Evolutionary conservation across 2,329 filamentous ascomycete genomes (phyloP), one percentile per base, ranked within the genome.

Genomic region (Curvularia sp.): DNA sequence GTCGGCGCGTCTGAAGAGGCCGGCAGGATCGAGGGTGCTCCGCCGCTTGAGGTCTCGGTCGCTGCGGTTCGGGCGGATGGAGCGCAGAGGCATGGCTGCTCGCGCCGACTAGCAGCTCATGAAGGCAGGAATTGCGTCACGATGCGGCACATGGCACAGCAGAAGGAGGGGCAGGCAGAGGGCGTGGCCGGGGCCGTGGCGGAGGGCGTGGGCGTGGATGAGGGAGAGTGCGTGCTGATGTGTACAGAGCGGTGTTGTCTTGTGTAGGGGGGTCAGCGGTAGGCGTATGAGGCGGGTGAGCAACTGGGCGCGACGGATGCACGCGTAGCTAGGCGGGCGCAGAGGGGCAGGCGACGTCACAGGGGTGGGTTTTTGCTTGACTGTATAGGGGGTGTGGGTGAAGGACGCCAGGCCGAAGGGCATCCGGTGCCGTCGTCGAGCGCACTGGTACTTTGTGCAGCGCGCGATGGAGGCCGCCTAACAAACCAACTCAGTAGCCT

Each of bases 21-120:
- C 67, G 46, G 66, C 64, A 33, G 78, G 75, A 60, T 81, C 78
- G 65, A 80, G 72, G 53, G 79, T 78, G 64, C 78, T 81, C 61
- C 78, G 75, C 56, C 80, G 79, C 60, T 77, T 75, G 67, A 79
- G 75, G 64, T 79, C 76, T 65, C 71, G 74, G 53, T 79, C 76
- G 67, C 75, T 78, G 60, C 70, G 74, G 62, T 70, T 71, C 38
- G 75, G 68, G 58, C 76, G 75, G 67, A 77, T 69, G 54, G 68
- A 72, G 70, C 64, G 75, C 66, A 77, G 66, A 74, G 76, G 75
- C 77, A 79, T 79, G 68, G 72, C 75, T 70, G 66, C 70, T 64
- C 58, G 65, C 62, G 67, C 63, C 60, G 50, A 63, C 66, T 64
- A 68, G 65, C 69, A 71, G 66, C 63, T 73, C 75, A 77, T 75